Evolutionary conservation across 345 rosid species (phyloP), one percentile per base, ranked within the genome.

Genomic region (Zanthoxylum bungeanum): DNA sequence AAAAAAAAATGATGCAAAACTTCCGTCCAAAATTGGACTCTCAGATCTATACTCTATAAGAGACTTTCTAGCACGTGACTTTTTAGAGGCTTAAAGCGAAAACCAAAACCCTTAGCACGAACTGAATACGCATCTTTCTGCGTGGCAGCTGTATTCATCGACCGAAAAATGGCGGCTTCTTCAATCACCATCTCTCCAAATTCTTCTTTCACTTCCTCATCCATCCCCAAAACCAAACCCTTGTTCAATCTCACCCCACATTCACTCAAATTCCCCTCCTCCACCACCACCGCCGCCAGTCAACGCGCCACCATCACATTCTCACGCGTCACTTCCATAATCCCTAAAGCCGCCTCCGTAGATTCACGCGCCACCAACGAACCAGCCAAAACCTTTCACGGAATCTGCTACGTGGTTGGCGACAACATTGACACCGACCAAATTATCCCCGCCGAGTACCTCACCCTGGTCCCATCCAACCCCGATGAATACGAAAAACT

Each of bases 401-500:
- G 98, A 0, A 88, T 84, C 73, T 93, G 98, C 81, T 93, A 93
- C 27, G 97, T 93, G 34, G 88, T 91, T 65, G 91, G 97, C 1
- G 97, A 93, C 78, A 91, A 93, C 89, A 91, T 93, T 66, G 97
- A 93, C 87, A 91, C 98, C 4, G 97, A 93, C 79, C 98, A 93
- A 73, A 93, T 93, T 67, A 91, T 91, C 61, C 98, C 98, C 28
- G 97, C 96, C 0, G 98, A 93, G 76, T 86, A 84, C 79, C 93
- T 90, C 51, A 90, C 98, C 1, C 83, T 93, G 1, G 96, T 93
- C 56, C 98, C 98, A 0, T 90, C 98, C 6, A 90, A 91, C 64
- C 98, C 85, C 11, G 88, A 79, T 3, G 97, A 91, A 51, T 91
- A 90, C 79, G 91, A 86, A 73, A 90, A 93, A 72, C 92, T 93